A percentile compares a stretch with the other conserved stretches of the same genome.
These are phyloP conservation scores for Lophium mytilinum DNA, from an alignment of 495 filamentous ascomycete species.

Conservation along the genomic window DNA sequence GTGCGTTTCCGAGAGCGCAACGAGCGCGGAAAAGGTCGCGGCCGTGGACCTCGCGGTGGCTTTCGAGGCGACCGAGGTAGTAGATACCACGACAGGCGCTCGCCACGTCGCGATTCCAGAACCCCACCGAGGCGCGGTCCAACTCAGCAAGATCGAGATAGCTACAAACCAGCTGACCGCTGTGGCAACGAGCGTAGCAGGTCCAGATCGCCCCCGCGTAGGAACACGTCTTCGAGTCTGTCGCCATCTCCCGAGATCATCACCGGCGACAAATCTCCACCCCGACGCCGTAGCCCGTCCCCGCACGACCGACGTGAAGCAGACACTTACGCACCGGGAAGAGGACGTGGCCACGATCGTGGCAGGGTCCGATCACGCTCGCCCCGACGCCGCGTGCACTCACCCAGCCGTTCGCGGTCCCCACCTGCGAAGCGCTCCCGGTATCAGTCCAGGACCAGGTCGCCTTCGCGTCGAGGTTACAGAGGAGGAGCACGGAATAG, in stretches of 20 bases:
- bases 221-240: constrained; percentile 2
- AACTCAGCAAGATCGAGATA: constrained; percentile 49
- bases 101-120: constrained; percentile 40
- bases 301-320: too few species aligned
- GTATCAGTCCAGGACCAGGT: not conserved
- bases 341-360: constrained; percentile 2
- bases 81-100: constrained; percentile 43
- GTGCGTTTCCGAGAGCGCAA: constrained; percentile 65
- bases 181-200: constrained; percentile 2
- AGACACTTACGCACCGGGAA: not conserved
- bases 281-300: not conserved
- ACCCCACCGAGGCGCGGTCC: constrained; percentile 55
- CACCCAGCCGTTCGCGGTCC: constrained; percentile 14
- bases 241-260: constrained; percentile 2
- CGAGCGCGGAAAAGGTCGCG: constrained; percentile 55
- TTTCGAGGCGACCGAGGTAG: constrained; percentile 41
- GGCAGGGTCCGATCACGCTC: constrained; percentile 7
- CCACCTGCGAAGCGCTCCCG: constrained; percentile 2
- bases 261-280: constrained; percentile 18
- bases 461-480: not conserved
- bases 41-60: constrained; percentile 34
- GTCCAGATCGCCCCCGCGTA: constrained; percentile 11
- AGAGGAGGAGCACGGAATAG: not conserved
- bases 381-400: constrained; percentile 15
- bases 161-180: constrained; percentile 45